Evolutionary conservation across 176 grass and related monocot genomes (phyloP).

Genomic region (Rhynchospora breviuscula): DNA sequence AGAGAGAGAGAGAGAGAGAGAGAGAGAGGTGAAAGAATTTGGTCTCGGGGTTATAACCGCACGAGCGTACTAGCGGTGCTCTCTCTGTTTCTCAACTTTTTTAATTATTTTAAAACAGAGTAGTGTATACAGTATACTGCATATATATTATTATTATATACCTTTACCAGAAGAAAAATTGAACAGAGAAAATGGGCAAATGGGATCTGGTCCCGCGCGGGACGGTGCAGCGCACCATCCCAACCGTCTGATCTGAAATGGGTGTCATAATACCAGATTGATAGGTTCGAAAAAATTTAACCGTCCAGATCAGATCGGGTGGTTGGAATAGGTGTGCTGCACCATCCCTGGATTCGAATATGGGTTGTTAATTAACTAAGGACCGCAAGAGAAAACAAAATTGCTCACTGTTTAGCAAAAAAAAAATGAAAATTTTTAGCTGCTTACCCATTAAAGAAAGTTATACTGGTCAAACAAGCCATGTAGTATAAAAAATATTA

Average conservation of each 20-base stretch:
- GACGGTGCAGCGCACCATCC: too few species aligned
- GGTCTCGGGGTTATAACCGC: constrained; percentile 78
- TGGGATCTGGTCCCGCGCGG: too few species aligned
- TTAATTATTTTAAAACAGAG: constrained; percentile 19
- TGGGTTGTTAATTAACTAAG: background rate
- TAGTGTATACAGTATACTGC: background rate
- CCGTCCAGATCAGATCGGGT: too few species aligned
- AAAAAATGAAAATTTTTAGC: background rate
- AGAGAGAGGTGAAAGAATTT: constrained; percentile 19
- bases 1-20: constrained; percentile 1
- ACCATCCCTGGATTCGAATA: too few species aligned
- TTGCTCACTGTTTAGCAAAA: background rate
- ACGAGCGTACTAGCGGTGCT: constrained; percentile 46
- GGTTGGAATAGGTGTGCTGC: too few species aligned
- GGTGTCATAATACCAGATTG: too few species aligned
- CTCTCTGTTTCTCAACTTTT: background rate
- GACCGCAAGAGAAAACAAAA: constrained; percentile 3
- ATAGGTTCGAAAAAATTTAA: too few species aligned
- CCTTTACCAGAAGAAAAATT: background rate
- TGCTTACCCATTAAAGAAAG: background rate
- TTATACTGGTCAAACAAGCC: background rate
- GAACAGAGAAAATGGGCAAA: background rate
- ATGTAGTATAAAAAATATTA: background rate
- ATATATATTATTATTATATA: background rate
- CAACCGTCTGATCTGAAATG: too few species aligned